Percentiles rank a stretch among this genome's conserved stretches.
Evolutionary conservation across 805 yeast genomes (phyloP).

Genomic region (Candida peoriensis): DNA sequence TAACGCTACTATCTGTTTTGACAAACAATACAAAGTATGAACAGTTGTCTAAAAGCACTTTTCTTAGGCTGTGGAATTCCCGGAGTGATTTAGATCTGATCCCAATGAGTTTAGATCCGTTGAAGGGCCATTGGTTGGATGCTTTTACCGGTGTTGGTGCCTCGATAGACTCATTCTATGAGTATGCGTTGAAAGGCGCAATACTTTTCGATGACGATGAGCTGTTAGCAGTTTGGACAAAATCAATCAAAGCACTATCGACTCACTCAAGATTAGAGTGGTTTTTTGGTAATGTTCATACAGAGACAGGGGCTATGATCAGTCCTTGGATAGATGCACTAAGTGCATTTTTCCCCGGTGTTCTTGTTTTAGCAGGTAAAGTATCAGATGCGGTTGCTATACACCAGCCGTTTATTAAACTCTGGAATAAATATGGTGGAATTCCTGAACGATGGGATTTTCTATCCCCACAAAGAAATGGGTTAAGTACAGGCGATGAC

Average conservation of each 20-base stretch:
- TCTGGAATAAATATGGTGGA: constrained; percentile 77
- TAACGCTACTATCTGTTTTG: constrained; percentile 66
- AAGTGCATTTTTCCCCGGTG: constrained; percentile 85
- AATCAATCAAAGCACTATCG: constrained; percentile 53
- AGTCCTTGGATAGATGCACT: constrained; percentile 80
- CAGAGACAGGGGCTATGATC: constrained; percentile 41
- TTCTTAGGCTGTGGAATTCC: constrained; percentile 64
- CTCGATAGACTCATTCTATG: constrained; percentile 85
- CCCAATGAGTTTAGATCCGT: constrained; percentile 74
- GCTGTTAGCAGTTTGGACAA: constrained; percentile 50
- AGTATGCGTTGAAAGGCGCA: constrained; percentile 75
- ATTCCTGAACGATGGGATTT: constrained; percentile 87
- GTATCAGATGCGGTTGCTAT: constrained; percentile 55
- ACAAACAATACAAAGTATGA: constrained; percentile 75
- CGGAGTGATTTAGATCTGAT: constrained; percentile 58
- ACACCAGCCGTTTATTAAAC: constrained; percentile 60
- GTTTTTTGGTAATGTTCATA: constrained; percentile 53
- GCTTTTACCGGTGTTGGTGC: constrained; percentile 81
- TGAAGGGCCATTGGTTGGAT: constrained; percentile 50
- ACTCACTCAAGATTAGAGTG: constrained; percentile 47
- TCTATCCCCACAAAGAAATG: constrained; percentile 3
- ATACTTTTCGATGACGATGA: constrained; percentile 63
- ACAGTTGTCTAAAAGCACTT: constrained; percentile 53
- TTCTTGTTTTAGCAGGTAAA: constrained; percentile 76
- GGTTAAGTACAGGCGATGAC: constrained; percentile 9